Evolutionary conservation across 2,329 filamentous ascomycete species (phyloP), one percentile per base, ranked within the genome.

Genomic region (Claviceps sp.): DNA sequence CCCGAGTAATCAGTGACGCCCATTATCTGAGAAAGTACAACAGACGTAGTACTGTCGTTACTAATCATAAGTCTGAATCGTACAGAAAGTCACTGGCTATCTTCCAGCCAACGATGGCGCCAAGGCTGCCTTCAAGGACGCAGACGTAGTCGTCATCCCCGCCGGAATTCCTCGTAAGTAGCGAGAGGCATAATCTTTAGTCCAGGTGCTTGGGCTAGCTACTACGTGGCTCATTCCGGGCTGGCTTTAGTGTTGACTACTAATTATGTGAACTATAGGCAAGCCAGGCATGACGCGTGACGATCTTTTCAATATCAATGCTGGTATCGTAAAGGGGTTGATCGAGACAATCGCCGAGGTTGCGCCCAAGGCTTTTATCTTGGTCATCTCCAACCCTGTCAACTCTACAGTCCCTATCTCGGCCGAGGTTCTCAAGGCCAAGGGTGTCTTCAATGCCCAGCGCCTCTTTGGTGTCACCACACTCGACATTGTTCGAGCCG

Each of bases 221-320:
- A 26, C 18, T 43, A 14, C 5, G 24, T 7, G 18, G 4, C 14
- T 24, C 46, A 47, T 37, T 26, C 30, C 45, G 48, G 20, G 26
- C 20, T 43, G 24, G 22, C 22, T 42, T 26, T 37, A 41, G 16
- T 26, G 5, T 49, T 34, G 9, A 13, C 11, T 13, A 30, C 51
- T 55, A 34, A 51, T 18, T 11, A 50, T 37, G 4, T 46, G 44
- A 34, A 50, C 11, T 22, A 54, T 58, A 96, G 91, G 91, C 74
- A 97, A 97, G 81, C 93, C 93, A 63, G 93, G 93, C 65, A 98
- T 98, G 93, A 96, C 87, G 71, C 89, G 93, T 75, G 93, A 98
- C 65, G 93, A 97, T 68, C 87, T 98, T 55, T 98, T 98, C 86
- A 96, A 96, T 76, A 95, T 96, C 79, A 98, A 98, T 71, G 93